Evolutionary conservation across 2,329 filamentous ascomycete species (phyloP), one percentile per base, ranked within the genome.

Genomic region (Thielaviopsis euricoi): DNA sequence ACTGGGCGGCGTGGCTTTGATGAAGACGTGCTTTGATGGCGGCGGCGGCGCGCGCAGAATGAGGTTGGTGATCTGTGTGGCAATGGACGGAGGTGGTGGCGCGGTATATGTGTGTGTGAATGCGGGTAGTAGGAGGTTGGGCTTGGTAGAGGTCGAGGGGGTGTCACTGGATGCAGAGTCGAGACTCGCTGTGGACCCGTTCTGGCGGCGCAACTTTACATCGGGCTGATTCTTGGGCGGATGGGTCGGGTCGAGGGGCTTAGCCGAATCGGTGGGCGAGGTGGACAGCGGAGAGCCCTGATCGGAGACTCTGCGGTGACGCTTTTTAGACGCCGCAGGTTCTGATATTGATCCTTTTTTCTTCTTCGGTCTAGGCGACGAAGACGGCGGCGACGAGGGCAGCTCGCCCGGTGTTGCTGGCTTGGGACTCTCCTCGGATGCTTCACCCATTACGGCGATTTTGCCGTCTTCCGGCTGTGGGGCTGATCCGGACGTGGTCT

Each of bases 11-110:
- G 86, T 80, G 51, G 82, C 82, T 6, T 81, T 72, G 33, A 88
- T 78, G 63, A 82, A 85, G 5, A 96, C 81, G 67, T 96, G 87
- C 54, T 80, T 83, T 17, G 76, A 76, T 3, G 80, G 74, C 7
- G 76, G 69, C 54, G 83, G 78, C 49, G 76, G 74, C 1, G 76
- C 74, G 29, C 77, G 73, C 12, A 83, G 70, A 2, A 85, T 68
- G 57, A 86, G 66, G 68, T 79, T 71, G 56, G 78, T 67, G 64
- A 86, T 74, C 70, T 88, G 76, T 62, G 83, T 80, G n/a, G 89
- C 66, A 17, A 89, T 79, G 5, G 85, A 86, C 1, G 85, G 83
- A 59, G 80, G 82, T 29, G 82, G 77, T 62, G 82, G 81, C 70
- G 82, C 74, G 33, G 69, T 76, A 63, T 89, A 91, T 0, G 85